Evolutionary conservation across 148 eudicot genomes (phyloP), one percentile per base, ranked within the genome.

Genomic region (Selenicereus undatus): DNA sequence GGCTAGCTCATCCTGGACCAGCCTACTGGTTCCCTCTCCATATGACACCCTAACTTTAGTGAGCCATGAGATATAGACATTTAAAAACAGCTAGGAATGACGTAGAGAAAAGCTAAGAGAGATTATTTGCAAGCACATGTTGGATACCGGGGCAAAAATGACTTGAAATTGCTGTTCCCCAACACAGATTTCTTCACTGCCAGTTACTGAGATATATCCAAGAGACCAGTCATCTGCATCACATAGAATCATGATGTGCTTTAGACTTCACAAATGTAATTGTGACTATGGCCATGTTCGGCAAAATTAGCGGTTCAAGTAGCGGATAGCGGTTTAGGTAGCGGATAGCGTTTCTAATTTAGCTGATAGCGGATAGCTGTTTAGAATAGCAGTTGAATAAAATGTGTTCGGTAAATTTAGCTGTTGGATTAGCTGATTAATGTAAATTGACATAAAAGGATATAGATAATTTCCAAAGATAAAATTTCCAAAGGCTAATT

Each of bases 171-270:
- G 86, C 83, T 95, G 93, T 71, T 89, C 94, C 83, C 96, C 90
- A 82, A 95, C 87, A 87, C 79, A 87, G 43, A 95, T 85, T 85
- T 91, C 91, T 82, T 95, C 97, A 76, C 81, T 86, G 12, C 96
- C 98, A 32, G 84, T 83, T 76, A 91, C 88, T 76, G 87, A 82
- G 71, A 88, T 85, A 77, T 87, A 83, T 32, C 91, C 90, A 83
- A 82, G 86, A 83, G 97, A 90, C 97, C 96, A 95, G 84, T 86
- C 86, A 83, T 86, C 98, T 94, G 93, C 80, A 58, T 78, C 60
- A 81, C 14, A 81, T 12, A 79, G 65, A 81, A 70, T 82, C 74
- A 43, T 39, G 73, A 81, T 22, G 58, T 48, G 24, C 42, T 64
- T 36, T 62, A 74, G 66, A 54, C 51, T 4, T 30, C 26, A 70